phyloP scores from a whole-genome alignment of 768 basidiomycete species.

The Phaffia australis region DNA sequence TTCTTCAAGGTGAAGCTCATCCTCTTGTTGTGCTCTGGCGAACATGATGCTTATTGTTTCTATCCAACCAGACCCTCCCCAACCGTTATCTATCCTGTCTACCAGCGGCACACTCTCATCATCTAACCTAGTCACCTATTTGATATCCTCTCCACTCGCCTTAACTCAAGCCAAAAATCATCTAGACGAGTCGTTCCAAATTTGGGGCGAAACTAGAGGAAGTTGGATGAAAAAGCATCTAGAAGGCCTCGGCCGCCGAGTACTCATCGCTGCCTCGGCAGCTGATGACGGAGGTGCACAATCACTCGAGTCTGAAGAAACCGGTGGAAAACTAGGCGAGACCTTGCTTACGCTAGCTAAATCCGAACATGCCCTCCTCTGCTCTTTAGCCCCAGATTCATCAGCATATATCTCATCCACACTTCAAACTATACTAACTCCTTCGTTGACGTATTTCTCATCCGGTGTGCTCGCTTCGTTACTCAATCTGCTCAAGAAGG shows the following conservation, averaged over 20 bases:
- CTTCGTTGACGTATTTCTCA: constrained; percentile 6
- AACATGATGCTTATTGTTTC: neutral
- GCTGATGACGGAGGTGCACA: neutral
- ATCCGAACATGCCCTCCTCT: constrained; percentile 12
- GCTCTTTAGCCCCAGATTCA: neutral
- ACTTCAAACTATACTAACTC: constrained; percentile 3
- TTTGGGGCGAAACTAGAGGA: constrained; percentile 5
- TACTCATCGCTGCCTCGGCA: too few relatives aligned
- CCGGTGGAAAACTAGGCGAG: constrained; percentile 6
- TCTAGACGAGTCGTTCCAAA: neutral
- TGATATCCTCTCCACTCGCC: constrained; percentile 2
- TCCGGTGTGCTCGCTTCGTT: neutral
- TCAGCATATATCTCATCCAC: neutral
- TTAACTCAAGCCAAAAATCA: neutral
- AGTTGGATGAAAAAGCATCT: constrained; percentile 14
- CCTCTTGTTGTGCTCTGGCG: neutral
- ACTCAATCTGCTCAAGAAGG: constrained; percentile 5
- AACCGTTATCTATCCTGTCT: neutral
- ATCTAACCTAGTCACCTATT: constrained; percentile 4
- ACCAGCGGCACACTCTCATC: neutral
- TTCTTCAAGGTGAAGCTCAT: neutral
- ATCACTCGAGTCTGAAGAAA: neutral
- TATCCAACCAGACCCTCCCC: neutral
- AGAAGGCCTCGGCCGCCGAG: neutral
- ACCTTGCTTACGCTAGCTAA: constrained; percentile 1